phyloP scores from a whole-genome alignment of 2,329 filamentous ascomycete genomes.

The Westerdykella sp. region DNA sequence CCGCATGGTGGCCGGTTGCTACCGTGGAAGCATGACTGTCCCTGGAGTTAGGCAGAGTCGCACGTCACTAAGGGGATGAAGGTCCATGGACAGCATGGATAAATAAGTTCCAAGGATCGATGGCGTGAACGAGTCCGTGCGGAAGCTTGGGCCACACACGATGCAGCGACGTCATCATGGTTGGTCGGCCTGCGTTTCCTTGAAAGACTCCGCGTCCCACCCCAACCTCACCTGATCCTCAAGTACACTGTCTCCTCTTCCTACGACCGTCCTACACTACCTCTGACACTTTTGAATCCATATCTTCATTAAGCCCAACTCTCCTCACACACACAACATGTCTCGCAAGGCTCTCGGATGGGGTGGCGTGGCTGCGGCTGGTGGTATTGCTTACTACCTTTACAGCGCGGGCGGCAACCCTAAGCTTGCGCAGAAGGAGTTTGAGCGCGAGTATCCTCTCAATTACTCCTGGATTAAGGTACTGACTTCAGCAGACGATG shows the following conservation, averaged over 20 bases:
- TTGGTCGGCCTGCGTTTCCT: conserved; percentile 9
- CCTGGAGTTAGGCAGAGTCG: conserved; percentile 14
- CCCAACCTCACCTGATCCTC: conserved; percentile 1
- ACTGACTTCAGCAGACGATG: conserved; percentile 58
- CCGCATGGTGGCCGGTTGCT: conserved; percentile 15
- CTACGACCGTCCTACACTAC: conserved; percentile 4
- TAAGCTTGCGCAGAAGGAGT: conserved; percentile 76
- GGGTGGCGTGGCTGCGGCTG: conserved; percentile 44
- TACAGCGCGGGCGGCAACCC: conserved; percentile 78
- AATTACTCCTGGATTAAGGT: not conserved
- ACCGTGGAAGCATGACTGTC: conserved; percentile 25
- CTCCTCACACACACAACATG: conserved; percentile 14
- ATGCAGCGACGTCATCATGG: conserved; percentile 17
- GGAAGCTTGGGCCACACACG: conserved; percentile 7
- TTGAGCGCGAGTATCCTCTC: conserved; percentile 60
- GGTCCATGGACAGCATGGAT: not conserved
- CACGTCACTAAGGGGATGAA: too few relatives aligned
- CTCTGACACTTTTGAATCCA: conserved; percentile 4
- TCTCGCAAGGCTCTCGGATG: conserved; percentile 20
- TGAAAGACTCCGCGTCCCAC: conserved; percentile 13
- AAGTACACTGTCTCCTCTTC: conserved; percentile 16
- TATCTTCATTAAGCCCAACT: conserved; percentile 2
- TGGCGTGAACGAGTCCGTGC: conserved; percentile 10
- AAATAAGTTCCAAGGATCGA: too few relatives aligned
- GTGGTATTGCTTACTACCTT: conserved; percentile 75